Evolutionary conservation across 2,329 filamentous ascomycete species (phyloP), one percentile per base, ranked within the genome.

Genomic region (Ophiocordyceps sinensis): DNA sequence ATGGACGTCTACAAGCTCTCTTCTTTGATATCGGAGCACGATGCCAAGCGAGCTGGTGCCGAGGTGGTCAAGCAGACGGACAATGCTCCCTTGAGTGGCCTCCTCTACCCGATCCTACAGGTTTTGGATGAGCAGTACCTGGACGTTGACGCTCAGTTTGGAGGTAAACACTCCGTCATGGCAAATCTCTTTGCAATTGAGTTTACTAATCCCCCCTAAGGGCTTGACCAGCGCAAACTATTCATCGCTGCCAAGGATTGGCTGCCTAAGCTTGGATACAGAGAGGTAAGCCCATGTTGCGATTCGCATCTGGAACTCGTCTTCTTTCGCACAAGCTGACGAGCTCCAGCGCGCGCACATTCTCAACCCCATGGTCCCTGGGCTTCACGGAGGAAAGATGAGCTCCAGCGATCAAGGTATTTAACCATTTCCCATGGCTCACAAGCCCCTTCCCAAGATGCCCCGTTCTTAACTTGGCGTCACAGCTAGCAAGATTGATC

Each of bases 61-160:
- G 91, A 96, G 62, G 77, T 96, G 8, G 89, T 98, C 49, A 96
- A 96, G 71, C 87, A 96, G 66, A 78, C 82, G 4, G 74, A 76
- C 43, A 87, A 89, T 53, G 75, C 82, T 7, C 74, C 82, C 1
- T 59, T 89, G 35, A 78, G 61, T 38, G 62, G 62, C 23, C 54
- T 64, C 3, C 52, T 65, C 39, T 66, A 66, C 55, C 63, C 63
- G 9, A 53, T 64, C 11, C 49, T 98, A 63, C 91, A 96, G 63
- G 84, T 84, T 1, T 67, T 96, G 37, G 89, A 96, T 55, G 89
- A 96, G 65, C 73, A 91, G 65, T 79, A 95, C 67, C 69, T 98
- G 4, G 79, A 79, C 43, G 85, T 88, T 4, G 89, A 98, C 59
- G 82, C 76, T 2, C 86, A 98, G 55, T 88, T 95, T 46, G 88